phyloP scores from a whole-genome alignment of 1,284 basidiomycete species.

The Heterobasidion parviporum region DNA sequence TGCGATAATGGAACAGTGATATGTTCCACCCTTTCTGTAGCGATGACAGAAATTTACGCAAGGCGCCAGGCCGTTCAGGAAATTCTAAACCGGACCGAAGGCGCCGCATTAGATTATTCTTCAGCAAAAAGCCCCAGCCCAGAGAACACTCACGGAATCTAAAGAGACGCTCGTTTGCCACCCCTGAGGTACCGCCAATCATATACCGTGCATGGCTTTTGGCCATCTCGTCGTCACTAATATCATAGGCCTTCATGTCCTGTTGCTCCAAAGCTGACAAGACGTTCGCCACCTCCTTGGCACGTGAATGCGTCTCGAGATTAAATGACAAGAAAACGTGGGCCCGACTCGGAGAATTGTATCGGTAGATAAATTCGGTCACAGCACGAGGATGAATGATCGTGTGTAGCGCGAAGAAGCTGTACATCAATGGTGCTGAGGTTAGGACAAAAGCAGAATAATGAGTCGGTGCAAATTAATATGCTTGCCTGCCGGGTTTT shows the following conservation, averaged over 20 bases:
- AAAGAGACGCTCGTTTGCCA: slow-evolving; percentile 85
- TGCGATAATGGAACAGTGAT: slow-evolving; percentile 94
- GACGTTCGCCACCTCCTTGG: slow-evolving; percentile 63
- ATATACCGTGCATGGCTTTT: slow-evolving; percentile 94
- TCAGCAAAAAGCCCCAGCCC: not conserved
- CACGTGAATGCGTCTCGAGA: slow-evolving; percentile 57
- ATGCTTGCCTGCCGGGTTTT: slow-evolving; percentile 73
- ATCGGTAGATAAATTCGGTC: slow-evolving; percentile 97
- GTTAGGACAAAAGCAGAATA: not conserved
- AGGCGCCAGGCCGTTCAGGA: slow-evolving; percentile 89
- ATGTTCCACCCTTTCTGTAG: slow-evolving; percentile 90
- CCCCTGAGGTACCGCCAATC: slow-evolving; percentile 77
- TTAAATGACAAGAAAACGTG: slow-evolving; percentile 92
- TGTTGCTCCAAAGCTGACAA: slow-evolving; percentile 51
- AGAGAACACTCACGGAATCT: slow-evolving; percentile 69
- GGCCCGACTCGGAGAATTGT: slow-evolving; percentile 60
- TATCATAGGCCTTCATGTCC: slow-evolving; percentile 82
- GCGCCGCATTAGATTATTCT: not conserved
- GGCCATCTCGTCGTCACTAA: slow-evolving; percentile 92
- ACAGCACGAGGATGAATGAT: slow-evolving; percentile 86
- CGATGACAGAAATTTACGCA: slow-evolving; percentile 83
- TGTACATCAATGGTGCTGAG: slow-evolving; percentile 21
- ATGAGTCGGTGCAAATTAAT: not conserved
- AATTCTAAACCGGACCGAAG: slow-evolving; percentile 57
- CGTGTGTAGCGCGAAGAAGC: slow-evolving; percentile 84